phyloP scores from a whole-genome alignment of 805 yeast species.

The Lipomyces sp. region DNA sequence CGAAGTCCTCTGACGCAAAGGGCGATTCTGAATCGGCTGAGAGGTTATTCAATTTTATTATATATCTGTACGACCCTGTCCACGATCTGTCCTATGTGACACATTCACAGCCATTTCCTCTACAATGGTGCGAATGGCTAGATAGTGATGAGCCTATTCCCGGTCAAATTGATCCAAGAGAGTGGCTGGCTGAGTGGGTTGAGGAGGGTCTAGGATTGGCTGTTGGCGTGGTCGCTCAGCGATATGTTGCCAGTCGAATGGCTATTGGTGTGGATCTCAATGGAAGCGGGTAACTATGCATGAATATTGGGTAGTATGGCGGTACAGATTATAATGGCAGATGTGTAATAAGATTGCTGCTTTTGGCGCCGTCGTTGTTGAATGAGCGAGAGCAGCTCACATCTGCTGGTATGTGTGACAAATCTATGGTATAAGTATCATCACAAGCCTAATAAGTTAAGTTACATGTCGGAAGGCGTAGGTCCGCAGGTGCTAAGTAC shows the following conservation, averaged over 20 bases:
- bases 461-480: no score
- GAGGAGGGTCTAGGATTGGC: constrained; percentile 77
- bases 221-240: constrained; percentile 87
- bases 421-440: not conserved
- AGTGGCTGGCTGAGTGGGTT: constrained; percentile 81
- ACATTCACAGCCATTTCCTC: constrained; percentile 88
- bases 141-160: constrained; percentile 47
- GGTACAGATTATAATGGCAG: not conserved
- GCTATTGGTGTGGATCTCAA: constrained; percentile 50
- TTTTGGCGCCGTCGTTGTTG: not conserved
- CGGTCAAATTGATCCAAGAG: constrained; percentile 55
- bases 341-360: not conserved
- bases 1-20: constrained; percentile 38
- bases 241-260: constrained; percentile 90
- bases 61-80: constrained; percentile 75
- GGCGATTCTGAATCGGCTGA: constrained; percentile 48
- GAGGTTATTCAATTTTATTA: constrained; percentile 65
- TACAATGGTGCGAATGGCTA: constrained; percentile 94
- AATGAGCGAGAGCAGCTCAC: not conserved
- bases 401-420: not conserved
- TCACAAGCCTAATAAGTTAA: not conserved
- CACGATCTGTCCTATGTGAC: constrained; percentile 75
- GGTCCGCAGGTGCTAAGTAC: no score
- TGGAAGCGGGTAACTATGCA: not conserved
- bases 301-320: not conserved